A percentile compares a stretch with the other conserved stretches of the same genome.
These are phyloP conservation scores for Erysimum cheiranthoides DNA, from an alignment of 345 rosid species.

Conservation along the genomic window DNA sequence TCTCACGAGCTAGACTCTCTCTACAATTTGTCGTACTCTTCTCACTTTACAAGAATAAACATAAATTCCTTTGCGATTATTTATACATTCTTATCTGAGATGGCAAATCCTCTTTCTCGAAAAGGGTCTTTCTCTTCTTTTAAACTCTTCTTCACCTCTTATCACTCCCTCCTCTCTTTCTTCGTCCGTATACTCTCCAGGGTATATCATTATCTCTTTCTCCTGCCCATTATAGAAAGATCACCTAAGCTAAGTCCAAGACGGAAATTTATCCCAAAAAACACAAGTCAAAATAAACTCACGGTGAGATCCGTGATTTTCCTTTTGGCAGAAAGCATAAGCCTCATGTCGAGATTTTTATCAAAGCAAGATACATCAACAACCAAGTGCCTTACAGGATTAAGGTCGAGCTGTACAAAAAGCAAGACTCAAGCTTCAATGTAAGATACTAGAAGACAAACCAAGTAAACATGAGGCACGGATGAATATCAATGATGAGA, in stretches of 20 bases:
- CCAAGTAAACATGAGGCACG: slow-evolving; percentile 6
- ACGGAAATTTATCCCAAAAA: background rate
- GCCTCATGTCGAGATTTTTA: slow-evolving; percentile 72
- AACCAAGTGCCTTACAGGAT: slow-evolving; percentile 58
- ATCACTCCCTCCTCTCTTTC: too few species aligned
- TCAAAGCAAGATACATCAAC: slow-evolving; percentile 63
- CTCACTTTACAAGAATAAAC: too few species aligned
- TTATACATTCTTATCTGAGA: too few species aligned
- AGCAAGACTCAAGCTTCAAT: background rate
- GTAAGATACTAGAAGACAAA: slow-evolving; percentile 1
- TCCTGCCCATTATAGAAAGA: slow-evolving; percentile 52
- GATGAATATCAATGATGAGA: background rate
- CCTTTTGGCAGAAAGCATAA: slow-evolving; percentile 58
- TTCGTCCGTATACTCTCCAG: too few species aligned
- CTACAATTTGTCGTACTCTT: too few species aligned
- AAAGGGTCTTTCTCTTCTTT: too few species aligned
- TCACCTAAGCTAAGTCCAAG: slow-evolving; percentile 4
- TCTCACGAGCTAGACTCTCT: too few species aligned
- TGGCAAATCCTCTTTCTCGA: too few species aligned
- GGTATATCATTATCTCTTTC: slow-evolving; percentile 57
- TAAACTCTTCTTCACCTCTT: too few species aligned
- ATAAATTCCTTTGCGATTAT: too few species aligned
- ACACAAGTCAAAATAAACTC: slow-evolving; percentile 31
- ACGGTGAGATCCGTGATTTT: slow-evolving; percentile 49
- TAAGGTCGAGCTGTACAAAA: slow-evolving; percentile 53